phyloP scores from a whole-genome alignment of 2,329 filamentous ascomycete genomes.

The Penicillium sclerotigenum region DNA sequence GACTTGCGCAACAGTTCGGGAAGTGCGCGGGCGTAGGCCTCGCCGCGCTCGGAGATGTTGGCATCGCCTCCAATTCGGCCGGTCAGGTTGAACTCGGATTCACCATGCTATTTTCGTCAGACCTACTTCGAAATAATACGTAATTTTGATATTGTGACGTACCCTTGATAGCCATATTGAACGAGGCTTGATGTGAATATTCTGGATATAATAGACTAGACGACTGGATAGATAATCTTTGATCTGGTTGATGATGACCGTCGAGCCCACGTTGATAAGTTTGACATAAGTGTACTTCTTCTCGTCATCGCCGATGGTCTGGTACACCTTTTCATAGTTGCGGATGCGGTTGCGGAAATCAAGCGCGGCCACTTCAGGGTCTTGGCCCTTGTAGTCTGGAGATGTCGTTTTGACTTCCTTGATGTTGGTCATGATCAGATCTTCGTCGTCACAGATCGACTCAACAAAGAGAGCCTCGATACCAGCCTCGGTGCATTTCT shows the following conservation, averaged over 20 bases:
- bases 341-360: slow-evolving; percentile 93
- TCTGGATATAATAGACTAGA: slow-evolving; percentile 98
- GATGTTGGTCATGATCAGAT: slow-evolving; percentile 97
- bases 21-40: slow-evolving; percentile 80
- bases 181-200: slow-evolving; percentile 92
- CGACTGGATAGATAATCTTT: slow-evolving; percentile 95
- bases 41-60: slow-evolving; percentile 76
- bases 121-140: neutral
- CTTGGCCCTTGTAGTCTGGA: slow-evolving; percentile 90
- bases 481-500: slow-evolving; percentile 69
- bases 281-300: slow-evolving; percentile 90
- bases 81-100: slow-evolving; percentile 85
- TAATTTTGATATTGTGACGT: slow-evolving; percentile 38
- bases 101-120: slow-evolving; percentile 67
- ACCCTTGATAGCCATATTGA: slow-evolving; percentile 95
- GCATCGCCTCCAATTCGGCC: slow-evolving; percentile 94
- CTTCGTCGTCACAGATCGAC: slow-evolving; percentile 93
- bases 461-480: slow-evolving; percentile 95
- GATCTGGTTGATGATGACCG: slow-evolving; percentile 97
- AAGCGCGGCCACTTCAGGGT: slow-evolving; percentile 82
- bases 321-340: slow-evolving; percentile 96
- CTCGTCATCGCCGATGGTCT: slow-evolving; percentile 88
- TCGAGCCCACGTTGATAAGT: slow-evolving; percentile 91
- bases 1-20: slow-evolving; percentile 82
- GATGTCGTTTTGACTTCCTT: slow-evolving; percentile 95